A percentile compares a stretch with the other conserved stretches of the same genome.
Evolutionary conservation across 164 flowering plant genomes (phyloP).

Genomic region (Magnolia sinica): DNA sequence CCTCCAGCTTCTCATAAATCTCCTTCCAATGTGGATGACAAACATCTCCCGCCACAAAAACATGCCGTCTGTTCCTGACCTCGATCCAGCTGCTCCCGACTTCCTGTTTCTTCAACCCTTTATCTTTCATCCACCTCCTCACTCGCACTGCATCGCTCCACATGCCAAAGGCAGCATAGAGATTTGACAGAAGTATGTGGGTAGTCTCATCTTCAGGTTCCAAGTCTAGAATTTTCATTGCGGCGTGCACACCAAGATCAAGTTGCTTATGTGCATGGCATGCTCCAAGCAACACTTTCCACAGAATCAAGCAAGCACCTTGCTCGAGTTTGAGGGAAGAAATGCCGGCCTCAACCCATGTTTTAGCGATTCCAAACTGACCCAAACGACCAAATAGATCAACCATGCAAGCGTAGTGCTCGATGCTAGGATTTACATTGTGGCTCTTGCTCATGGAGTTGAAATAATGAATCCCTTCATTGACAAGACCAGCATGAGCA

Average conservation of each 20-base stretch:
- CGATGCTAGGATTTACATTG: slow-evolving; percentile 22
- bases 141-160: slow-evolving; percentile 28
- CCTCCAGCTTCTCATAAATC: slow-evolving; percentile 30
- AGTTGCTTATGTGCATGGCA: slow-evolving; percentile 35
- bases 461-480: slow-evolving; percentile 27
- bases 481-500: slow-evolving; percentile 31
- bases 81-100: slow-evolving; percentile 38
- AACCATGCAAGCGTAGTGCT: slow-evolving; percentile 41
- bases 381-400: slow-evolving; percentile 35
- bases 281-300: slow-evolving; percentile 38
- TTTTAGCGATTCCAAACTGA: slow-evolving; percentile 17
- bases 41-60: slow-evolving; percentile 35
- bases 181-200: slow-evolving; percentile 30
- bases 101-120: slow-evolving; percentile 32
- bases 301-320: slow-evolving; percentile 16
- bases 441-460: slow-evolving; percentile 27
- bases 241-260: slow-evolving; percentile 28
- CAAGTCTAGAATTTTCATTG: slow-evolving; percentile 27
- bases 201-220: slow-evolving; percentile 38
- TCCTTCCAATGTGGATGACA: slow-evolving; percentile 26
- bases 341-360: slow-evolving; percentile 13
- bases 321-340: slow-evolving; percentile 12
- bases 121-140: slow-evolving; percentile 19
- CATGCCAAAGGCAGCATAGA: slow-evolving; percentile 28
- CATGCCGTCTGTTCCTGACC: slow-evolving; percentile 23